Percentiles rank a stretch among this genome's conserved stretches.
These are phyloP conservation scores for Plasmodium reichenowi DNA, from an alignment of 169 alveolate genomes.

Conservation along the genomic window DNA sequence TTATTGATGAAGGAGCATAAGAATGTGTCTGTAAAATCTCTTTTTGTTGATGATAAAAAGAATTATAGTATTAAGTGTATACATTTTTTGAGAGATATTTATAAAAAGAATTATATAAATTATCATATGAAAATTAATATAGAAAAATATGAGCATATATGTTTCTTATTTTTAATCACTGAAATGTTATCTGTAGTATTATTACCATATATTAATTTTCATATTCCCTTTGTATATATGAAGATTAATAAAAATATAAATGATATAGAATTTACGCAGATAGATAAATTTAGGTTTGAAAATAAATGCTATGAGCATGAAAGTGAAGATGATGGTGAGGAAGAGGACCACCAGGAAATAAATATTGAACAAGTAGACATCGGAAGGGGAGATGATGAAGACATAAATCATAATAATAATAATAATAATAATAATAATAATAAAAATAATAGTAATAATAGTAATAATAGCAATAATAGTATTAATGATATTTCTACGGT, in stretches of 20 bases:
- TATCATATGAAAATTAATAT: slow-evolving; percentile 56
- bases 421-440: too few species aligned
- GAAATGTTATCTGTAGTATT: slow-evolving; percentile 50
- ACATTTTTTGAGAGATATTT: slow-evolving; percentile 59
- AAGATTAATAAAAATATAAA: slow-evolving; percentile 16
- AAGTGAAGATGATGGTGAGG: not conserved
- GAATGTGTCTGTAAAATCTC: slow-evolving; percentile 4
- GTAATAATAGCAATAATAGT: too few species aligned
- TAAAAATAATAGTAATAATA: too few species aligned
- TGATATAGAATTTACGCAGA: slow-evolving; percentile 2
- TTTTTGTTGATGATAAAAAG: slow-evolving; percentile 34
- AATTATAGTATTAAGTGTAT: slow-evolving; percentile 39
- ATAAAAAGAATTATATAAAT: slow-evolving; percentile 45
- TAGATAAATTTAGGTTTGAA: slow-evolving; percentile 53
- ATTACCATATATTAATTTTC: slow-evolving; percentile 52
- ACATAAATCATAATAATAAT: too few species aligned
- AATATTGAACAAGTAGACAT: slow-evolving; percentile 16
- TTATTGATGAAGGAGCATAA: slow-evolving; percentile 19
- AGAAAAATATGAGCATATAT: slow-evolving; percentile 74
- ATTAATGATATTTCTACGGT: too few species aligned
- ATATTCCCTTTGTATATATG: slow-evolving; percentile 14
- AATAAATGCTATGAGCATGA: not conserved
- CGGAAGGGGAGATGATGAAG: too few species aligned
- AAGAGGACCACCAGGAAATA: not conserved
- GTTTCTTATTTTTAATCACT: slow-evolving; percentile 52